These are phyloP conservation scores for Phylloporus sp. DNA, from an alignment of 768 basidiomycete genomes.

Conservation along the genomic window DNA sequence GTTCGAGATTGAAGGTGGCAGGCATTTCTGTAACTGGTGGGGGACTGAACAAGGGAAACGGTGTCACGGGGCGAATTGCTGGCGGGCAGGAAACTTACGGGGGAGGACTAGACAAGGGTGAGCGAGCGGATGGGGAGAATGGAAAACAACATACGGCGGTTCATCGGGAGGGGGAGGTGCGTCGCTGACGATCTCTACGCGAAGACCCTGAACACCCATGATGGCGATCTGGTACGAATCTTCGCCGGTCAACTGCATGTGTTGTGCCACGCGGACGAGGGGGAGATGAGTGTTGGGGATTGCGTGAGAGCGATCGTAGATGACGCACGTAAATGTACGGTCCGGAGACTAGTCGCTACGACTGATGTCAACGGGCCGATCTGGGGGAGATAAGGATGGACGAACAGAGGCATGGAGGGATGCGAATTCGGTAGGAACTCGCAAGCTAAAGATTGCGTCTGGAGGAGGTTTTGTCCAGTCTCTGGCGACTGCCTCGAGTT, in stretches of 20 bases:
- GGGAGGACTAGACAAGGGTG: conserved; percentile 36
- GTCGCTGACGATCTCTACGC: conserved; percentile 84
- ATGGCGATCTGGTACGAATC: conserved; percentile 89
- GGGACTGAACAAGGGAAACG: conserved; percentile 31
- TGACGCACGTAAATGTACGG: conserved; percentile 75
- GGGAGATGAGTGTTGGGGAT: conserved; percentile 6
- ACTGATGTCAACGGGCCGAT: conserved; percentile 20
- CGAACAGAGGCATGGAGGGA: conserved; percentile 79
- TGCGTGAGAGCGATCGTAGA: conserved; percentile 12
- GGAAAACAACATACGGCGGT: conserved; percentile 52
- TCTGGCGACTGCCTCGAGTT: conserved; percentile 72
- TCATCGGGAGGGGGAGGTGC: conserved; percentile 81
- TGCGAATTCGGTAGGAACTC: conserved; percentile 83
- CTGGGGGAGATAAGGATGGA: conserved; percentile 12
- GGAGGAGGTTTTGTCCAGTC: conserved; percentile 88
- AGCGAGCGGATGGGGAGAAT: conserved; percentile 3
- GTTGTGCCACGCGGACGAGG: conserved; percentile 20
- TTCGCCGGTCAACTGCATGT: conserved; percentile 65
- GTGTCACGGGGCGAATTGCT: conserved; percentile 6
- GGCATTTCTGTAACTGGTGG: conserved; percentile 85
- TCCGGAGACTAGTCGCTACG: conserved; percentile 70
- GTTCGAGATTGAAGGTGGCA: conserved; percentile 77
- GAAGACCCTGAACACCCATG: conserved; percentile 73
- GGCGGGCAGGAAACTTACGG: conserved; percentile 38
- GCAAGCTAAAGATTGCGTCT: conserved; percentile 67